Percentiles rank a stretch among this genome's conserved stretches.
Conservation (phyloP, 1,139 yeast genomes). For the Suhomyces bolitotheri region DNA sequence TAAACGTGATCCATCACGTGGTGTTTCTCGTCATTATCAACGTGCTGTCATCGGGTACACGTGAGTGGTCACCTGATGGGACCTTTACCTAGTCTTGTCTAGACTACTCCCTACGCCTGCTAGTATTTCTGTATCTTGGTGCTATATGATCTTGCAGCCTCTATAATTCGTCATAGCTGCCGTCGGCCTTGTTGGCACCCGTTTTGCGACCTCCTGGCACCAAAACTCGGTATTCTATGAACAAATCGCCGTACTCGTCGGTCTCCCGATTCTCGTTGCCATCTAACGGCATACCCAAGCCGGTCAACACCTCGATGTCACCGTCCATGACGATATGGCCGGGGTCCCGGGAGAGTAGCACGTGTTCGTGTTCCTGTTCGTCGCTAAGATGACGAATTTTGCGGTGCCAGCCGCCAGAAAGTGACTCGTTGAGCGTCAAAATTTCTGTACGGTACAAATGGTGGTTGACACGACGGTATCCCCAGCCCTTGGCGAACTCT, state of each 20-base stretch:
- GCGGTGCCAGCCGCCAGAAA: constrained; percentile 78
- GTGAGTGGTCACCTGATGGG: no score
- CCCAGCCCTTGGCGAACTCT: constrained; percentile 59
- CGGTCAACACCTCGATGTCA: constrained; percentile 66
- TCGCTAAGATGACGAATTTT: constrained; percentile 64
- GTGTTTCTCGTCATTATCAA: no score
- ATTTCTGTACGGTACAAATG: constrained; percentile 82
- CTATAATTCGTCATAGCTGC: constrained; percentile 20
- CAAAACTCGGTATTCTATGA: constrained; percentile 65
- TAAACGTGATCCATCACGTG: background rate
- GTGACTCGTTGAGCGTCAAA: constrained; percentile 69
- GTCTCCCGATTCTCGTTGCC: constrained; percentile 34
- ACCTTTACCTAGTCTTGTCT: no score
- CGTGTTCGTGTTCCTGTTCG: constrained; percentile 38
- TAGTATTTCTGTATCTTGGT: no score
- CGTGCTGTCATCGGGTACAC: no score
- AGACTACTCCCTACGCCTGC: no score
- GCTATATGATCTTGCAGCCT: no score
- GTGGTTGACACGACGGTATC: constrained; percentile 78
- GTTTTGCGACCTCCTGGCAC: constrained; percentile 38
- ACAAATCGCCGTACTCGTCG: constrained; percentile 73
- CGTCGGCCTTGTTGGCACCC: background rate
- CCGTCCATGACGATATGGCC: constrained; percentile 63
- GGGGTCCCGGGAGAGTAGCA: constrained; percentile 48
- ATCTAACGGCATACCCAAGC: constrained; percentile 80